These are phyloP conservation scores for Nicotiana tomentosiformis DNA, from an alignment of 257 asterid genomes.

Conservation along the genomic window DNA sequence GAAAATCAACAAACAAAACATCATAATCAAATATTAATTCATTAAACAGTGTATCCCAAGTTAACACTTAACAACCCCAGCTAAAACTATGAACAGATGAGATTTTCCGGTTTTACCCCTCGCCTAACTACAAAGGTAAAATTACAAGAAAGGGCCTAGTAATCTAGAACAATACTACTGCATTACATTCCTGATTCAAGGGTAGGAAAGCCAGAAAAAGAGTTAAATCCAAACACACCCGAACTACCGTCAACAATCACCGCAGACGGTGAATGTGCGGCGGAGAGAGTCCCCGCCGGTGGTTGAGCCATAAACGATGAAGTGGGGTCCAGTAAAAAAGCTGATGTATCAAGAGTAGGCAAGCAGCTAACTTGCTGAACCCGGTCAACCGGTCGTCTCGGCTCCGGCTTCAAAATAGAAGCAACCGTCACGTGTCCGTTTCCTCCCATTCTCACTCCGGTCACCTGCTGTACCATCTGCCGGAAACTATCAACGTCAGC, in stretches of 20 bases:
- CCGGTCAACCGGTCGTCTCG: slow-evolving; percentile 35
- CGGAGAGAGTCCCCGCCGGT: not conserved
- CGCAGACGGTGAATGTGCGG: not conserved
- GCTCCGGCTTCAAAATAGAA: slow-evolving; percentile 60
- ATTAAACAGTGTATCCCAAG: not conserved
- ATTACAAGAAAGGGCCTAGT: slow-evolving; percentile 2
- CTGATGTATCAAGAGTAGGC: slow-evolving; percentile 57
- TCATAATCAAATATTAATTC: not conserved
- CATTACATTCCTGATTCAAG: slow-evolving; percentile 65
- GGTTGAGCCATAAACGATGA: slow-evolving; percentile 8
- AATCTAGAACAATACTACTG: not conserved
- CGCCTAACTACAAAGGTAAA: slow-evolving; percentile 6
- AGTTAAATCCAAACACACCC: slow-evolving; percentile 40
- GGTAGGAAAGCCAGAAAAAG: slow-evolving; percentile 69
- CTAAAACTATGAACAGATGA: slow-evolving; percentile 1
- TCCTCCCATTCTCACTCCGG: slow-evolving; percentile 52
- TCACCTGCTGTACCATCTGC: slow-evolving; percentile 95
- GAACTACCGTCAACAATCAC: not conserved
- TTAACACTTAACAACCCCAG: not conserved
- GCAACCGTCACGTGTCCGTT: slow-evolving; percentile 19
- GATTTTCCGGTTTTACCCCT: slow-evolving; percentile 37
- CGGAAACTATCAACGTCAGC: slow-evolving; percentile 90
- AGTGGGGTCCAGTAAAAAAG: slow-evolving; percentile 37
- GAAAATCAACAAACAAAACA: not conserved
- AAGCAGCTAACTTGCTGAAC: slow-evolving; percentile 25